phyloP scores from a whole-genome alignment of 495 filamentous ascomycete genomes.

The Neurospora pannonica region DNA sequence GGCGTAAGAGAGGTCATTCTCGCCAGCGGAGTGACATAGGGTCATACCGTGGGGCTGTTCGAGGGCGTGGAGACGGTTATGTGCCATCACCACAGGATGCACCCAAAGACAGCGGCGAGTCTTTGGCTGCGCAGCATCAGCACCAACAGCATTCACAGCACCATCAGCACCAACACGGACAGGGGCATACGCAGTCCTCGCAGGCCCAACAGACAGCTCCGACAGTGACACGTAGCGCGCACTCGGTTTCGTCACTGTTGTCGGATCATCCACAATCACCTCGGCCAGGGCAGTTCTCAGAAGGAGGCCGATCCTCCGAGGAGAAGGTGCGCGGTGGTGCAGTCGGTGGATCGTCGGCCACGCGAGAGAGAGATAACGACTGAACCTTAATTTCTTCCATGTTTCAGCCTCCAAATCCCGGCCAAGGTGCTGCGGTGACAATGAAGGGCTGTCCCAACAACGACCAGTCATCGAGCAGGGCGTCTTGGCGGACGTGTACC shows the following conservation, averaged over 20 bases:
- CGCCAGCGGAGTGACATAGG: slow-evolving; percentile 61
- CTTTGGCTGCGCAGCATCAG: slow-evolving; percentile 1
- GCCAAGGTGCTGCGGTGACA: slow-evolving; percentile 7
- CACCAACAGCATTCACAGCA: neutral
- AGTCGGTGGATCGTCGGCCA: slow-evolving; percentile 24
- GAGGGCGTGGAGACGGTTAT: slow-evolving; percentile 27
- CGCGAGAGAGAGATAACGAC: slow-evolving; percentile 24
- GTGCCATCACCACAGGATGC: slow-evolving; percentile 29
- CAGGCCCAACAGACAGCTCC: slow-evolving; percentile 9
- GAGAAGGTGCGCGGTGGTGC: slow-evolving; percentile 22
- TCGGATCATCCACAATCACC: slow-evolving; percentile 34
- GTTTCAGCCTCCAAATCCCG: slow-evolving; percentile 25
- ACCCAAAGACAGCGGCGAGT: slow-evolving; percentile 15
- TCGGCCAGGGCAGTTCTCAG: slow-evolving; percentile 14
- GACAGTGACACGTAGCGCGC: slow-evolving; percentile 23
- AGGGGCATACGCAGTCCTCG: slow-evolving; percentile 5
- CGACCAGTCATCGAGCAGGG: neutral
- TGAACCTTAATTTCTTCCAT: slow-evolving; percentile 30
- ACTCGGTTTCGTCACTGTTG: slow-evolving; percentile 40
- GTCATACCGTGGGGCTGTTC: slow-evolving; percentile 32
- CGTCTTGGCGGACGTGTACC: neutral
- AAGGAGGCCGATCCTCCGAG: slow-evolving; percentile 15
- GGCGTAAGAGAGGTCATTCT: slow-evolving; percentile 54
- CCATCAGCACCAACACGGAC: slow-evolving; percentile 6
- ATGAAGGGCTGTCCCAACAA: neutral